These are phyloP conservation scores for Colletotrichum orbiculare DNA, from an alignment of 2,329 filamentous ascomycete species.

Conservation along the genomic window DNA sequence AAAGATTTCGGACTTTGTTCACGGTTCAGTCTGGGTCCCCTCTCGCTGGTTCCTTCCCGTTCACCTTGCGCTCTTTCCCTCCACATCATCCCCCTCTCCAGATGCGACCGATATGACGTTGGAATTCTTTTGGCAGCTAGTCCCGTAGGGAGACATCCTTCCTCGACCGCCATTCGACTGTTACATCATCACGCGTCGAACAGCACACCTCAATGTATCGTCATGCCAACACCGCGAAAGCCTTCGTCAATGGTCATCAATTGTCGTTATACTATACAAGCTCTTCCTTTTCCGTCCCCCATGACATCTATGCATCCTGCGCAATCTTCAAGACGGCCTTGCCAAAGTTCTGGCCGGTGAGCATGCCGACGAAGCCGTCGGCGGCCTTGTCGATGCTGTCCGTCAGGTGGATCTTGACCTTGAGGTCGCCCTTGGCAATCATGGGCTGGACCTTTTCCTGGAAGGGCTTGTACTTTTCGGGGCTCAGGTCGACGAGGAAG, in stretches of 20 bases:
- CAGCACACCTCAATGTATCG: background rate
- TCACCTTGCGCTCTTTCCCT: no score
- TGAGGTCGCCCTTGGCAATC: conserved; percentile 80
- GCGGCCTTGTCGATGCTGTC: conserved; percentile 83
- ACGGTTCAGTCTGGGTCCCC: no score
- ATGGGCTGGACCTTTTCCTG: conserved; percentile 80
- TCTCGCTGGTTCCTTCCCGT: no score
- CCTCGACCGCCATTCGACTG: no score
- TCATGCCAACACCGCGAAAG: no score
- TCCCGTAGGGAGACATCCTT: no score
- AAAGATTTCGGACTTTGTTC: no score
- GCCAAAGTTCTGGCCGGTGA: conserved; percentile 84
- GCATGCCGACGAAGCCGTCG: conserved; percentile 79
- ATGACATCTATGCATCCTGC: conserved; percentile 24
- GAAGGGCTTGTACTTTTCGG: conserved; percentile 75
- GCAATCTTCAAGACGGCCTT: conserved; percentile 80
- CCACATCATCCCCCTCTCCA: no score
- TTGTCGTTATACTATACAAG: conserved; percentile 34
- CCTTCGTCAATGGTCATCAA: conserved; percentile 16
- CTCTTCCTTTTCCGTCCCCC: background rate
- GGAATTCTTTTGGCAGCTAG: no score
- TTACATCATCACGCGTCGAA: background rate
- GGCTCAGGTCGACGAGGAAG: conserved; percentile 81
- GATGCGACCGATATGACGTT: no score
- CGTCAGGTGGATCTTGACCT: conserved; percentile 74